Evolutionary conservation across 2,329 filamentous ascomycete species (phyloP), one percentile per base, ranked within the genome.

Genomic region (Mariannaea sp.): DNA sequence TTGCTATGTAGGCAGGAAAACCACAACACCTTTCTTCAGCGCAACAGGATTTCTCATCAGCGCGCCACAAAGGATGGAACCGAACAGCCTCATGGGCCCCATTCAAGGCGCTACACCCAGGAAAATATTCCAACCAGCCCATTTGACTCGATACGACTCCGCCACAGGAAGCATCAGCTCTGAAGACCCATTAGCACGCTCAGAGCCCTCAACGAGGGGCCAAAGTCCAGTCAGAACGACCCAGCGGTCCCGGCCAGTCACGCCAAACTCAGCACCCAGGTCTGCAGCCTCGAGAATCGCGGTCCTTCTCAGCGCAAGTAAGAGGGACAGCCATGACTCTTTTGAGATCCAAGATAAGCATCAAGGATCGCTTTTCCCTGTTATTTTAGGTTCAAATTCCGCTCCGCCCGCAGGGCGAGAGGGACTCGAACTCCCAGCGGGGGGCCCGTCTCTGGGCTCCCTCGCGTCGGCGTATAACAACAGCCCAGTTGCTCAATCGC

Each of bases 281-380:
- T 20, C 43, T 43, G 16, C 36, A 16, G 32, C 17, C 9, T 49
- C 57, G 4, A 60, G 45, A 8, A 49, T 70, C 13, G 57, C 59
- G 7, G 58, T 68, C 7, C 20, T 66, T 3, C 33, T 70, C 3
- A 55, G 45, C 16, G 44, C 29, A 10, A 53, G 64, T 7, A 59
- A 64, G 8, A 38, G 29, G 13, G 17, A 27, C 5, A 27, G 26
- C n/a, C 55, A 53, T 13, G n/a, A 27, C 10, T 41, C 10, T 24
- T 29, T 20, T 39, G 49, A 29, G 35, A 53, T 43, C 49, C 17
- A 9, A 12, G 53, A 16, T 12, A 53, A 26, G 49, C 59, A 14
- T 49, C 56, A 7, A 49, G 33, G 6, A 27, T 41, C 10, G 51
- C 59, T 17, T 53, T 3, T 36, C 29, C 39, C n/a, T n/a, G n/a